Conservation (phyloP, 2,329 filamentous ascomycete genomes). For the Seiridium cupressi region DNA sequence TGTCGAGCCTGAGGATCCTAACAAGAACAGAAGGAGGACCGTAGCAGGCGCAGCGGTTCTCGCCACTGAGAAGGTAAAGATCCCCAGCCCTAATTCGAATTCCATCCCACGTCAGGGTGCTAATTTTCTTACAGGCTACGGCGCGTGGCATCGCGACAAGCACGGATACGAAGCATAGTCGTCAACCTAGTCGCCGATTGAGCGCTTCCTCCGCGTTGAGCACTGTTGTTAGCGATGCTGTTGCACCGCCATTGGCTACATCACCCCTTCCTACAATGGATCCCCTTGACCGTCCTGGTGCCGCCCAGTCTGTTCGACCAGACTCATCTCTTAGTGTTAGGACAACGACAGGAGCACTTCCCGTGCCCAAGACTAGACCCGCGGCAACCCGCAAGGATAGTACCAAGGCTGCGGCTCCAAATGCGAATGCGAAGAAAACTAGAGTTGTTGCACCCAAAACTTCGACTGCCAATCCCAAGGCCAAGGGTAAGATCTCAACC, state of each 20-base stretch:
- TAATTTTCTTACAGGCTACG: conserved; percentile 27
- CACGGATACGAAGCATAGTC: conserved; percentile 23
- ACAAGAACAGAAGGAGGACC: conserved; percentile 58
- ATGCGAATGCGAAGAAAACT: conserved; percentile 34
- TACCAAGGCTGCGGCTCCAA: conserved; percentile 26
- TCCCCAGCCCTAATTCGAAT: conserved; percentile 8
- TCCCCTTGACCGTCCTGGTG: neutral
- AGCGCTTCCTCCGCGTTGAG: conserved; percentile 43
- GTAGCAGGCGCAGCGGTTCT: conserved; percentile 52
- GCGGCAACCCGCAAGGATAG: conserved; percentile 42
- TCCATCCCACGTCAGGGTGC: neutral
- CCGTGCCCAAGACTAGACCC: conserved; percentile 61
- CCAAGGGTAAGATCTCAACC: conserved; percentile 8
- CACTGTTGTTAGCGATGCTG: conserved; percentile 22
- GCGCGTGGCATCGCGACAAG: conserved; percentile 30
- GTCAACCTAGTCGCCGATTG: conserved; percentile 43
- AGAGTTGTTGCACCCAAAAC: conserved; percentile 13
- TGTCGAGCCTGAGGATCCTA: conserved; percentile 47
- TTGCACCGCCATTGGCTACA: neutral
- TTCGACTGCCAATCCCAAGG: neutral
- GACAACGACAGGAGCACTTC: conserved; percentile 35
- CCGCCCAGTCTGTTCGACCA: conserved; percentile 37
- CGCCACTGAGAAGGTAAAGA: conserved; percentile 39
- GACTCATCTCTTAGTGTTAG: conserved; percentile 41
- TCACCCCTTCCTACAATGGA: neutral